Percentiles rank a stretch among this genome's conserved stretches.
Evolutionary conservation across 257 asterid species (phyloP).

Genomic region (Gentiana straminea): DNA sequence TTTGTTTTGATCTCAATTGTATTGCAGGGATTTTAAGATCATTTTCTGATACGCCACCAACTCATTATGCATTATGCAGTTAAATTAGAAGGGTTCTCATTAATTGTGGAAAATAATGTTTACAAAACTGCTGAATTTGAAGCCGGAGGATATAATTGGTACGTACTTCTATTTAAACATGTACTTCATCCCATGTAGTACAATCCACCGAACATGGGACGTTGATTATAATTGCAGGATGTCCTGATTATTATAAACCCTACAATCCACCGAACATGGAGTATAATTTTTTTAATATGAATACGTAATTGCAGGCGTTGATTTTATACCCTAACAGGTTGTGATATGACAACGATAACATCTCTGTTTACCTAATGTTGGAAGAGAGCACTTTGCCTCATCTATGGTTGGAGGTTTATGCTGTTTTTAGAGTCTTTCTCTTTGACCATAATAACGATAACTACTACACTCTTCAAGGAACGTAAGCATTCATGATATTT

Average conservation of each 20-base stretch:
- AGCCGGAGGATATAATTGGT: conserved; percentile 77
- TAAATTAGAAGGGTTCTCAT: conserved; percentile 37
- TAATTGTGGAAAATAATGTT: background rate
- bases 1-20: too few relatives aligned
- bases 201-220: too few relatives aligned
- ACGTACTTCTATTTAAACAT: conserved; percentile 15
- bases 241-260: background rate
- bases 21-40: conserved; percentile 16
- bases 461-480: conserved; percentile 43
- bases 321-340: conserved; percentile 48
- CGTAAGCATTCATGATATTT: background rate
- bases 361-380: conserved; percentile 44
- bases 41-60: conserved; percentile 38
- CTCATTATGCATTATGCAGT: conserved; percentile 31
- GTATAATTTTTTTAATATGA: background rate
- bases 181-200: too few relatives aligned
- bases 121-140: conserved; percentile 34
- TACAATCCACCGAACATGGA: too few relatives aligned
- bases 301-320: conserved; percentile 34
- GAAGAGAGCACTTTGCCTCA: conserved; percentile 21
- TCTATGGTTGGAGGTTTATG: conserved; percentile 50
- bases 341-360: conserved; percentile 35
- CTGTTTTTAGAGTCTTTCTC: conserved; percentile 35
- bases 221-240: background rate
- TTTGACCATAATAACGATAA: conserved; percentile 58